Evolutionary conservation across 1,284 basidiomycete genomes (phyloP), one percentile per base, ranked within the genome.

Genomic region (Cryptococcus amylolentus): DNA sequence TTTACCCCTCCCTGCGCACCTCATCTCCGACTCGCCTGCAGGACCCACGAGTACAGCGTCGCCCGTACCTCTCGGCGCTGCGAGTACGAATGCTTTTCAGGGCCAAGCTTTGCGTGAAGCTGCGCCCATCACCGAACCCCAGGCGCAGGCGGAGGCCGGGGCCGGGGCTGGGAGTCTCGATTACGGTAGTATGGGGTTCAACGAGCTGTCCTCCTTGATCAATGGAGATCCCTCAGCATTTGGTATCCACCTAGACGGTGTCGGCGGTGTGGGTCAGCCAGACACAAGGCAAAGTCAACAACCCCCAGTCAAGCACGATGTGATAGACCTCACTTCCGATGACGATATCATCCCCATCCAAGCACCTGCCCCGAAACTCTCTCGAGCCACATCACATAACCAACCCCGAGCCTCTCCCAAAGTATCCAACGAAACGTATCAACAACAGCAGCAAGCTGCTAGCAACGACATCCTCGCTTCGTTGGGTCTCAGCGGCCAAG

Each of bases 141-240:
- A 31, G 16, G 12, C 35, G 23, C 20, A 10, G 31, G 31, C 31
- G 6, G 31, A 6, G 31, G 31, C 31, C 10, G 31, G 31, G 31
- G 31, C 31, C 10, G 31, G 31, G 31, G 31, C 31, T 35, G 31
- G 31, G 31, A 35, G 31, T 35, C 10, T 35, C 6, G 10, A 35
- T 35, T 35, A 35, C 10, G 31, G 31, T 10, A 35, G 31, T 12
- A 52, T 63, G 4, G 62, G 60, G 6, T 58, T 65, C 16, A 61
- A 62, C 38, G 66, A 65, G 51, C 61, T 65, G 28, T 57, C 51
- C 6, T 58, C 58, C 10, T 48, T 59, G 5, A 54, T 64, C 63
- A 40, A 57, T 51, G 59, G 59, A 8, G 52, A 57, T 38, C 42
- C 58, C 7, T 48, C 50, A 42, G 54, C 46, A 23, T 42, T 52